Conservation (phyloP, 768 basidiomycete species). For the Calocybe indica region DNA sequence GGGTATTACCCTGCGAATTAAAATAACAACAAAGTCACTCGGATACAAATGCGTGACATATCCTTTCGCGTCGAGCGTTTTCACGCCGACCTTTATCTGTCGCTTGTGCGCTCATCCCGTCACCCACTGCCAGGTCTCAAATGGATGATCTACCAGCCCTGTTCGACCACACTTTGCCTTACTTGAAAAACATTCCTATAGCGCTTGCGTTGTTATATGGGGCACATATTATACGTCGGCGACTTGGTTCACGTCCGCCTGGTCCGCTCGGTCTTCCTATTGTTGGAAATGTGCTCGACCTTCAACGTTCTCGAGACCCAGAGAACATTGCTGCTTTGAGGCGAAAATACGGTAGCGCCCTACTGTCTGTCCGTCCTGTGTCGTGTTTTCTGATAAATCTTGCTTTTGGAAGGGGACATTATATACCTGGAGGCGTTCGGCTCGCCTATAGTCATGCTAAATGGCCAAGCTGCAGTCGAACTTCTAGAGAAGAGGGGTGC, state of each 20-base stretch:
- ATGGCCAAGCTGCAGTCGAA: conserved; percentile 10
- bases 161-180: no score
- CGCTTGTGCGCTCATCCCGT: no score
- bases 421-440: conserved; percentile 2
- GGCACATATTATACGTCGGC: not conserved
- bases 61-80: no score
- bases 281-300: conserved; percentile 1
- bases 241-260: conserved; percentile 6
- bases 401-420: conserved; percentile 4
- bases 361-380: not conserved
- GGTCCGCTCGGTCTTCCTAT: conserved; percentile 1
- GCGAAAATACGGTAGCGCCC: not conserved
- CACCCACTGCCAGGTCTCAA: no score
- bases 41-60: no score
- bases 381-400: not conserved
- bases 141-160: no score
- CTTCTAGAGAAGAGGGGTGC: conserved; percentile 13
- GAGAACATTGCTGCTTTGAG: not conserved
- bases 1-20: no score
- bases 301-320: not conserved
- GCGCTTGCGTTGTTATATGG: no score
- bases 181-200: no score
- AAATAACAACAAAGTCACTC: no score
- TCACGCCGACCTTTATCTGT: no score
- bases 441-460: conserved; percentile 9